Conservation (phyloP, 2,329 filamentous ascomycete genomes). For the Exophiala sideris region DNA sequence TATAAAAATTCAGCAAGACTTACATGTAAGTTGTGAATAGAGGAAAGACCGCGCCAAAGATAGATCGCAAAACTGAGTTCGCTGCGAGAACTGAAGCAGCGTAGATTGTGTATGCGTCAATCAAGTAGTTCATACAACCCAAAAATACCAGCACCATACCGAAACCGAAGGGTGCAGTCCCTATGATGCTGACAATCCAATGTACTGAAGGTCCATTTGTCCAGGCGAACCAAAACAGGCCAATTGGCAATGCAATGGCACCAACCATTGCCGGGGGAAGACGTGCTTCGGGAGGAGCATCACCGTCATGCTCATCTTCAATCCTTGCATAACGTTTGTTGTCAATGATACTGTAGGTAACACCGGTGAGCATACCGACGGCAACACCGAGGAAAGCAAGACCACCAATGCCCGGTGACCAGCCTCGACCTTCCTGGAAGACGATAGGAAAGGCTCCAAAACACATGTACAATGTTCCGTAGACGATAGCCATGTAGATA, state of each 20-base stretch:
- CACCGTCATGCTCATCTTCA: constrained; percentile 48
- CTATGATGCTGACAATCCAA: constrained; percentile 50
- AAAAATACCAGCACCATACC: constrained; percentile 43
- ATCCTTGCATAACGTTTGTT: constrained; percentile 40
- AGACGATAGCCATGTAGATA: constrained; percentile 48
- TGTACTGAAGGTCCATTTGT: constrained; percentile 56
- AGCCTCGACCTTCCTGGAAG: constrained; percentile 58
- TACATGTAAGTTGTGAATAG: constrained; percentile 59
- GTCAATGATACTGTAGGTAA: constrained; percentile 40
- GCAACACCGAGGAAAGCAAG: constrained; percentile 66
- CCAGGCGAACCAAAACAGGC: constrained; percentile 66
- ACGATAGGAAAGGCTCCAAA: constrained; percentile 65
- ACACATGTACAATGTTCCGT: constrained; percentile 52
- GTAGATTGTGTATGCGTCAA: constrained; percentile 43
- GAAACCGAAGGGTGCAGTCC: constrained; percentile 39
- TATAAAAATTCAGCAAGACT: too few species aligned
- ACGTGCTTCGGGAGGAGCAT: constrained; percentile 61
- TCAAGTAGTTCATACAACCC: constrained; percentile 41
- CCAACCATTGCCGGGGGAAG: constrained; percentile 59
- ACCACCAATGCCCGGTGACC: constrained; percentile 57
- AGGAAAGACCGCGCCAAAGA: constrained; percentile 53
- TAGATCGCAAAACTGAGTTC: constrained; percentile 45
- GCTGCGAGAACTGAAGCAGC: constrained; percentile 39
- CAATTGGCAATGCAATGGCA: constrained; percentile 59
- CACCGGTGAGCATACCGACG: constrained; percentile 40